A percentile compares a stretch with the other conserved stretches of the same genome.
phyloP scores from a whole-genome alignment of 2,329 filamentous ascomycete genomes.

The Mariannaea elegans region DNA sequence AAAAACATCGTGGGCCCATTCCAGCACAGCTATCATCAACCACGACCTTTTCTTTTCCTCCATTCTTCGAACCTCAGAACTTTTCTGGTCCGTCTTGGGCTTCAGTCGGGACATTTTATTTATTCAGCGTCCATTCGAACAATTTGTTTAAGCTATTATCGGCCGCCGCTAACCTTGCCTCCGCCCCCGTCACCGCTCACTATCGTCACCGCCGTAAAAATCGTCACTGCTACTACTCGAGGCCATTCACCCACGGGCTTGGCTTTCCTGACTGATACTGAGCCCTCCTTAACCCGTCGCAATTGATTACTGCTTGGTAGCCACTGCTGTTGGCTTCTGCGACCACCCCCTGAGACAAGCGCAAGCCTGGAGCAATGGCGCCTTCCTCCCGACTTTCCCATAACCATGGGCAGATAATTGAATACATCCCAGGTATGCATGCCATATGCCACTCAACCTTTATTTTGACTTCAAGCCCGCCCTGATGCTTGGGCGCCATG shows the following conservation, averaged over 20 bases:
- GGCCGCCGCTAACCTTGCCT: conserved; percentile 22
- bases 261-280: neutral
- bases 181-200: conserved; percentile 34
- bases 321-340: conserved; percentile 4
- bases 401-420: conserved; percentile 87
- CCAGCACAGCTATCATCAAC: conserved; percentile 31
- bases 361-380: conserved; percentile 54
- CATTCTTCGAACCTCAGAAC: conserved; percentile 26
- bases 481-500: conserved; percentile 32
- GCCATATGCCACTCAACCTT: conserved; percentile 38
- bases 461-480: conserved; percentile 18
- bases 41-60: conserved; percentile 33
- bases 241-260: neutral
- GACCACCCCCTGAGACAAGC: conserved; percentile 22
- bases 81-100: conserved; percentile 27
- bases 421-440: conserved; percentile 93
- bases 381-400: conserved; percentile 59
- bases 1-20: conserved; percentile 45
- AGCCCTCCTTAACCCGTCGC: neutral
- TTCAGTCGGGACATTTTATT: conserved; percentile 4
- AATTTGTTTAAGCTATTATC: conserved; percentile 21
- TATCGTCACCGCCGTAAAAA: conserved; percentile 19
- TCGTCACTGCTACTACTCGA: conserved; percentile 19
- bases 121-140: conserved; percentile 21
- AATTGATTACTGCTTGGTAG: conserved; percentile 11